Percentiles rank a stretch among this genome's conserved stretches.
Conservation (phyloP, 768 basidiomycete species). For the Cystobasidium ongulense region DNA sequence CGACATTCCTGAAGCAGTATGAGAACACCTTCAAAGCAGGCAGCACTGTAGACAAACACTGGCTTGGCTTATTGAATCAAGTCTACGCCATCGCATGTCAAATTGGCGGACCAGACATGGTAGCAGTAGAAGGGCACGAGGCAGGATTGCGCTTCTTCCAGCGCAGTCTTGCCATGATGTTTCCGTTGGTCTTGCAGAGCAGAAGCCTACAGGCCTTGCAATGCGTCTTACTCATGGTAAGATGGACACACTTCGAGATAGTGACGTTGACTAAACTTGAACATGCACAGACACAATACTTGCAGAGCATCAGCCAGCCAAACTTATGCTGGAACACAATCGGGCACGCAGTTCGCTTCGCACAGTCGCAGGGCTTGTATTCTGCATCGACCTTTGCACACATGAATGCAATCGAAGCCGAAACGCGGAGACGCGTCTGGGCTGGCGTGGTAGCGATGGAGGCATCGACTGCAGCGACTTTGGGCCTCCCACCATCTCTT, state of each 20-base stretch:
- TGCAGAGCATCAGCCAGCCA: not conserved
- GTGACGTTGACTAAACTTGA: not conserved
- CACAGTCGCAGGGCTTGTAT: not conserved
- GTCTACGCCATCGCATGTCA: constrained; percentile 12
- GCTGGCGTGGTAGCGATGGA: constrained; percentile 3
- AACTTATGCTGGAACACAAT: constrained; percentile 8
- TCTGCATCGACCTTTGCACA: not conserved
- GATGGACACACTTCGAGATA: too few species aligned
- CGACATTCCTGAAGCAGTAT: not conserved
- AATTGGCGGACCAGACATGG: not conserved
- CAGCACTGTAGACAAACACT: not conserved
- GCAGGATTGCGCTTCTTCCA: constrained; percentile 1
- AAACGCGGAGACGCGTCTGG: not conserved
- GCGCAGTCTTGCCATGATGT: not conserved
- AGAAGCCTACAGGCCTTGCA: not conserved
- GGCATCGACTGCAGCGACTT: not conserved
- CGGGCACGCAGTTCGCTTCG: not conserved
- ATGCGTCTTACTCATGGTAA: constrained; percentile 9
- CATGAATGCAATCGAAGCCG: constrained; percentile 1
- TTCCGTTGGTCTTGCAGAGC: not conserved
- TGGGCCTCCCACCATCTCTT: constrained; percentile 4
- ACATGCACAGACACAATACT: not conserved
- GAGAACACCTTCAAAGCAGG: not conserved
- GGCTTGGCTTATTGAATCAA: not conserved
- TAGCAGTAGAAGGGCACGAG: not conserved